These are phyloP conservation scores for Kodamaea fungicola DNA, from an alignment of 1,139 yeast genomes.

Conservation along the genomic window DNA sequence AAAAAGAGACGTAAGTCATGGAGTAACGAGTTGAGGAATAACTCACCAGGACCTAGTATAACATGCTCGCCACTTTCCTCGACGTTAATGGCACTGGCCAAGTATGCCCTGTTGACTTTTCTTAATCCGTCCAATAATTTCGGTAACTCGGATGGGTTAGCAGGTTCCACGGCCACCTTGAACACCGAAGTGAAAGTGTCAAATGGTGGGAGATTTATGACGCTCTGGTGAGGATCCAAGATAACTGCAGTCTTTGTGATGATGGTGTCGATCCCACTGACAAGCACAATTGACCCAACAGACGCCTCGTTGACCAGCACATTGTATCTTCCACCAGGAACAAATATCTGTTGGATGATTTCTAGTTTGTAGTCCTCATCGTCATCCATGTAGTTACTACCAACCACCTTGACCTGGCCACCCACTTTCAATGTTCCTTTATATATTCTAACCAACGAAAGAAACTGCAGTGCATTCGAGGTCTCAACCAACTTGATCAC, in stretches of 20 bases:
- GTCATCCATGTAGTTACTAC: slow-evolving; percentile 50
- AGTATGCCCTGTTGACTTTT: slow-evolving; percentile 58
- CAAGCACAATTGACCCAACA: slow-evolving; percentile 64
- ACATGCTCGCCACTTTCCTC: slow-evolving; percentile 91
- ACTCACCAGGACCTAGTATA: slow-evolving; percentile 79
- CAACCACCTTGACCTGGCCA: slow-evolving; percentile 50
- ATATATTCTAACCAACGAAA: slow-evolving; percentile 57
- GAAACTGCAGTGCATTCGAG: slow-evolving; percentile 42
- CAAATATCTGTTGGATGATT: slow-evolving; percentile 45
- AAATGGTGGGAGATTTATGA: slow-evolving; percentile 1
- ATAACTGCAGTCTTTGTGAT: slow-evolving; percentile 62
- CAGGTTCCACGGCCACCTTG: slow-evolving; percentile 82
- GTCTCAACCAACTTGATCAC: slow-evolving; percentile 60
- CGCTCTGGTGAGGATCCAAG: slow-evolving; percentile 17
- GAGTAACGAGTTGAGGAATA: slow-evolving; percentile 79
- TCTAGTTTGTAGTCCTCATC: slow-evolving; percentile 51
- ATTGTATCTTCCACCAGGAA: slow-evolving; percentile 73
- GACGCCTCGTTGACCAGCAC: slow-evolving; percentile 52
- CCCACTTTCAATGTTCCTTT: slow-evolving; percentile 57
- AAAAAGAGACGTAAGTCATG: slow-evolving; percentile 68
- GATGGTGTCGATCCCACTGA: slow-evolving; percentile 58
- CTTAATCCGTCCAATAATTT: slow-evolving; percentile 66
- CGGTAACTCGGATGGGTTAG: slow-evolving; percentile 75
- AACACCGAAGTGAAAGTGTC: slow-evolving; percentile 48
- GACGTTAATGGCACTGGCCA: slow-evolving; percentile 62